Evolutionary conservation across 164 flowering plant genomes (phyloP), one percentile per base, ranked within the genome.

Genomic region (Chimonanthus praecox): DNA sequence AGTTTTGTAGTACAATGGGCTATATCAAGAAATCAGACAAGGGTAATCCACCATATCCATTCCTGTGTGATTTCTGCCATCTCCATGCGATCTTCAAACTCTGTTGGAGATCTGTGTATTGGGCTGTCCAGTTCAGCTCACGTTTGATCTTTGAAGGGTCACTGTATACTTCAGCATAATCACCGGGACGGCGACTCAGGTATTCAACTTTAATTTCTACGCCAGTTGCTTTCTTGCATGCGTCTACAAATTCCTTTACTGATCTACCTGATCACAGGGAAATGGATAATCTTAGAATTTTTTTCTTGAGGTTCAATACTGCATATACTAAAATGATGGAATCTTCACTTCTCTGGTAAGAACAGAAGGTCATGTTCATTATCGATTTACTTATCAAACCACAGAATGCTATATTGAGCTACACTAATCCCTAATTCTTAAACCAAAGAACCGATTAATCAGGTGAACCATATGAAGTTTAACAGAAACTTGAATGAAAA

Each of bases 191-290:
- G 5, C 98, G 94, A 13, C 81, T 80, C 0, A 93, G 86, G 77
- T 74, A 93, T 0, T 93, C 91, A 2, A 93, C 91, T 73, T 90
- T 87, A 73, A 95, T 87, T 54, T 89, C 67, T 7, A 78, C 86
- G 15, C 94, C 97, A 0, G 98, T 93, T 7, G 97, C 99, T 83
- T 86, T 88, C 82, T 93, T 95, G 69, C 98, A 92, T 4, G 98
- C 99, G 71, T 92, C 94, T 62, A 92, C 99, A 81, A 95, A 95
- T 79, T 95, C 99, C 82, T 89, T 95, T 4, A 95, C 99, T 11
- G 99, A 95, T 77, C 97, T 82, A 80, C 98, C 98, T 94, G 97
- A 16, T 77, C 68, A 75, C 46, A 73, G 33, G 44, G 6, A 50
- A 54, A 73, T 33, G 33, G 33, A 33, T 46, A 45, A 64, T 33